Conservation (phyloP, 1,139 yeast genomes). For the Candida sojae region DNA sequence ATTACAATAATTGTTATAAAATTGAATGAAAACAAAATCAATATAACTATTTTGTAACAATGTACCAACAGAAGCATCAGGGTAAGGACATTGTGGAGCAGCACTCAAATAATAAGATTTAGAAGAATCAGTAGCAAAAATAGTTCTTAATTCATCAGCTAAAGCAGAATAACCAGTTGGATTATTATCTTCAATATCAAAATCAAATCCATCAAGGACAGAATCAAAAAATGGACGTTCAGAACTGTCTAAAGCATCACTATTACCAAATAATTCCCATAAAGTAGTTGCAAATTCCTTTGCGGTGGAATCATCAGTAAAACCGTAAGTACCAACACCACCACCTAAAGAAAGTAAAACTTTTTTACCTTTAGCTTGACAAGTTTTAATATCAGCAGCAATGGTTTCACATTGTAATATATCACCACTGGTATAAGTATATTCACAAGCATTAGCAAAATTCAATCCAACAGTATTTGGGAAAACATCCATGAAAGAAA, state of each 20-base stretch:
- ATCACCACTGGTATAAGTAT: slow-evolving; percentile 51
- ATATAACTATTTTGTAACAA: slow-evolving; percentile 60
- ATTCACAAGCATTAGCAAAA: slow-evolving; percentile 69
- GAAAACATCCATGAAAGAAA: slow-evolving; percentile 70
- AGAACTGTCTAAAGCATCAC: slow-evolving; percentile 36
- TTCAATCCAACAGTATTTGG: slow-evolving; percentile 54
- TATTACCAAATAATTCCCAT: slow-evolving; percentile 89
- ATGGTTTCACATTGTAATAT: slow-evolving; percentile 61
- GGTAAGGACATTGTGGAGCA: slow-evolving; percentile 95
- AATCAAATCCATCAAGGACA: slow-evolving; percentile 48
- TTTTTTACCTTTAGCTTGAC: slow-evolving; percentile 79
- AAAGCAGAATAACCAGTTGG: slow-evolving; percentile 62
- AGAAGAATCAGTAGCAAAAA: slow-evolving; percentile 54
- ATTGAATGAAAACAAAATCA: slow-evolving; percentile 89
- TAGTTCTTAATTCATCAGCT: slow-evolving; percentile 58
- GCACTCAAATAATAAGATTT: slow-evolving; percentile 79
- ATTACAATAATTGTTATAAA: slow-evolving; percentile 87
- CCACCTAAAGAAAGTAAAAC: slow-evolving; percentile 88
- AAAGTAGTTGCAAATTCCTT: slow-evolving; percentile 68
- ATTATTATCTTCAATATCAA: slow-evolving; percentile 45
- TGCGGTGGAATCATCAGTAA: slow-evolving; percentile 62
- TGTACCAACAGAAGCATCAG: slow-evolving; percentile 82
- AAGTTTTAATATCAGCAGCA: slow-evolving; percentile 76
- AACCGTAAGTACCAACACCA: slow-evolving; percentile 78
- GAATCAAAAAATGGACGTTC: slow-evolving; percentile 75